Evolutionary conservation across 257 asterid species (phyloP), one percentile per base, ranked within the genome.

Genomic region (Solanum sejunctum): DNA sequence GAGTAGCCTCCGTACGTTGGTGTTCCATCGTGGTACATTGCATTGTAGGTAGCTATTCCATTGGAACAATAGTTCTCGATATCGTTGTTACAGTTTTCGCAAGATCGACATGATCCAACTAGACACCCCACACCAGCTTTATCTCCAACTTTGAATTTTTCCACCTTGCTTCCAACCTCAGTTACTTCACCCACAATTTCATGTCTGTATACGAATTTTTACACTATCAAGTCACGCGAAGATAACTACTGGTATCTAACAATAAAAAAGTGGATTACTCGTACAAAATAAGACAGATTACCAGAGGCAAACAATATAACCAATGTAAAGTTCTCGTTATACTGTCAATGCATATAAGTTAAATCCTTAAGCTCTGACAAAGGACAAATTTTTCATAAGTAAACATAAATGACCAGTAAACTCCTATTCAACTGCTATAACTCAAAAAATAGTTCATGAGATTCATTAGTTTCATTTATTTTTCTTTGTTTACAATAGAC

Each of bases 91-190:
- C 93, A 91, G 70, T 82, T 72, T 13, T 91, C 89, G 28, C 93
- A 91, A 2, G 81, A 26, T 26, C 89, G 72, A 32, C 93, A 91
- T 0, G 93, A 91, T 45, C 90, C 90, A n/a, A 87, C 87, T 15
- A 89, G 39, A 73, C 87, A 80, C 3, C 93, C 93, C 0, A 91
- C 87, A 16, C 93, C 93, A 3, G 87, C 91, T 64, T 84, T 88
- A 28, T 91, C 91, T 2, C 93, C 93, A 10, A 84, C 70, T 82
- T 88, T 86, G 69, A 84, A 83, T 56, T 84, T 89, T 12, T 82
- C 47, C 0, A 91, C 93, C 81, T 89, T 84, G 86, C 84, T 73
- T 21, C 93, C 93, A 3, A 89, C 93, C 85, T 88, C 92, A 8
- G 89, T 86, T 69, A 89, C 93, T 2, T 80, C 72, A 0, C 93